Base-by-base conservation (phyloP, 306 rosid genomes). In the Cucurbita ficifolia region DNA sequence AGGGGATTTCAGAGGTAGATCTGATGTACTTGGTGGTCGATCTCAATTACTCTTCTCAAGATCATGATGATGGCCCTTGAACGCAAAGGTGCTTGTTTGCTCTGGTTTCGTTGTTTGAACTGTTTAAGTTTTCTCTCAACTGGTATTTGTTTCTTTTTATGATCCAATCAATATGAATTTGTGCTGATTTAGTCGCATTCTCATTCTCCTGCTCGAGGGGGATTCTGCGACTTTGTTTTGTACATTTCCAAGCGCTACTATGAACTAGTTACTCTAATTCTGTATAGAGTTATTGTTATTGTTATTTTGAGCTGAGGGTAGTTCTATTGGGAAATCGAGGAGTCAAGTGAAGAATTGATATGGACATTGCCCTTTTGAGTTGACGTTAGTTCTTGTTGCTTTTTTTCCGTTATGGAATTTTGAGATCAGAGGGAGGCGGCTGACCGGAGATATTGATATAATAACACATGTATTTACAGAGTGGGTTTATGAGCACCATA, bases 11-110 rank as follows among this genome's bases (percentile, higher is more conserved):
- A 7, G 76, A 54, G 83, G 84, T 86, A 87, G 93, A 89, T 86
- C 94, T 92, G 85, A 92, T 92, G 97, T 86, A 81, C 91, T 78
- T 80, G 85, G 87, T 79, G 80, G 97, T 74, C 87, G 96, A 92
- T 92, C 93, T 89, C 76, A 74, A 75, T 81, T 89, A 75, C 76
- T 82, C 86, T 67, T 82, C 86, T 67, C 79, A 78, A 76, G 91
- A 89, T 83, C 96, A 86, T 82, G 90, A 86, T 82, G 90, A 92
- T 83, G 97, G 90, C 93, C 87, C 93, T 84, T 92, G 93, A 92
- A 83, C 86, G 80, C 52, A 78, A 85, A 79, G 97, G 97, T 92
- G 67, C 62, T 35, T 58, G 40, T 72, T 10, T 2, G 4, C 39
- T 60, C 39, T n/a, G 1, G 1, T 14, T 38, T 39, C 22, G 14